A percentile compares a stretch with the other conserved stretches of the same genome.
These are phyloP conservation scores for Lactifluus hygrophoroides DNA, from an alignment of 768 basidiomycete genomes.

Conservation along the genomic window DNA sequence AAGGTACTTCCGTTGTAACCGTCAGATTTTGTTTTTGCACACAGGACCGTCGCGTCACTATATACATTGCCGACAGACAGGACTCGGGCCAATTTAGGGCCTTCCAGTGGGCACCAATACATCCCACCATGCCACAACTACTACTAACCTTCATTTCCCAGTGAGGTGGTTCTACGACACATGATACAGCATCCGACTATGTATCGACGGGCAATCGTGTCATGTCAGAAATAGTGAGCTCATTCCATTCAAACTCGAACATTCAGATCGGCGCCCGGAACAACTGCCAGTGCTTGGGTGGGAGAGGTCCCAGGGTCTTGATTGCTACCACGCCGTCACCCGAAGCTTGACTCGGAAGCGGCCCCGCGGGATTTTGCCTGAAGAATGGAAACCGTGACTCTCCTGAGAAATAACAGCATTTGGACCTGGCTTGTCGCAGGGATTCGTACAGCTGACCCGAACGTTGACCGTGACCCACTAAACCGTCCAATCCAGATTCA, in stretches of 20 bases:
- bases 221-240: not conserved
- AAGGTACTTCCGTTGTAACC: not conserved
- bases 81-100: no score
- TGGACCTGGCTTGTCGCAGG: not conserved
- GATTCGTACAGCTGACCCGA: not conserved
- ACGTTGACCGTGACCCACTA: not conserved
- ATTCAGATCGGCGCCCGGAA: constrained; percentile 1
- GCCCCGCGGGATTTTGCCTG: not conserved
- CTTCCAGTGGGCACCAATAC: no score
- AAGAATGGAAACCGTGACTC: not conserved
- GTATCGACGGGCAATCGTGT: not conserved
- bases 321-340: not conserved
- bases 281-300: no score
- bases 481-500: constrained; percentile 24
- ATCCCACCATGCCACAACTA: no score
- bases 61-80: no score
- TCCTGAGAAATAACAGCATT: not conserved
- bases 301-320: not conserved
- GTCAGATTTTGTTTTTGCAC: not conserved
- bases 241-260: not conserved
- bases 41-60: not conserved
- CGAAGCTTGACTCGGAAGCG: not conserved
- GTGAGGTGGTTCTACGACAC: not conserved
- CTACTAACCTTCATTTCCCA: not conserved
- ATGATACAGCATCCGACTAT: not conserved